Evolutionary conservation across 1,139 yeast species (phyloP).

Genomic region (Diutina ranongensis): DNA sequence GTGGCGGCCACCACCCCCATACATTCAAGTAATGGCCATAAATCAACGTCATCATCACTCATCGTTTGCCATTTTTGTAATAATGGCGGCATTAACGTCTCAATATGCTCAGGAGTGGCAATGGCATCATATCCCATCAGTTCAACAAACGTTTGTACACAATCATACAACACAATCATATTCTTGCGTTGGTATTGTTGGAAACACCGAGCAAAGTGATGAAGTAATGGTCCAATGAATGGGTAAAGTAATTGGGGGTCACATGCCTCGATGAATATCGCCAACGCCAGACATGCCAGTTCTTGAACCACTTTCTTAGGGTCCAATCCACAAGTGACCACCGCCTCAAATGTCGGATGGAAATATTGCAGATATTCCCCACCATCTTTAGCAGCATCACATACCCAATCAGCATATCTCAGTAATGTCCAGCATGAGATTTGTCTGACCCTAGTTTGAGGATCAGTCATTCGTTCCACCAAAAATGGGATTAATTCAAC

Average conservation of each 20-base stretch:
- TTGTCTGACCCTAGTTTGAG: constrained; percentile 78
- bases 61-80: constrained; percentile 67
- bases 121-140: constrained; percentile 49
- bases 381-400: constrained; percentile 49
- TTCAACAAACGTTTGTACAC: constrained; percentile 86
- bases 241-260: constrained; percentile 50
- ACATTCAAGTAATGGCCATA: constrained; percentile 91
- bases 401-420: constrained; percentile 75
- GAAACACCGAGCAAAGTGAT: constrained; percentile 66
- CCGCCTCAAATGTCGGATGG: constrained; percentile 66
- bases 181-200: constrained; percentile 71
- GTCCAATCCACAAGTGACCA: constrained; percentile 68
- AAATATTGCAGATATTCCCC: constrained; percentile 58
- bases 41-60: constrained; percentile 65
- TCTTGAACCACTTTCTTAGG: constrained; percentile 87
- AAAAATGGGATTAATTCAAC: constrained; percentile 79
- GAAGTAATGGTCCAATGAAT: constrained; percentile 42
- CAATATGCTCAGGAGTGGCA: constrained; percentile 42
- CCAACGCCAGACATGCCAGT: constrained; percentile 81
- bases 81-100: constrained; percentile 66
- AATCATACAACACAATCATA: constrained; percentile 72
- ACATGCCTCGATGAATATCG: constrained; percentile 71
- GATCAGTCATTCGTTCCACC: constrained; percentile 66
- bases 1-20: constrained; percentile 86
- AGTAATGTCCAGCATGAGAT: constrained; percentile 94